Base-by-base conservation (phyloP, 2,329 filamentous ascomycete species). In the Fusarium burgessii region DNA sequence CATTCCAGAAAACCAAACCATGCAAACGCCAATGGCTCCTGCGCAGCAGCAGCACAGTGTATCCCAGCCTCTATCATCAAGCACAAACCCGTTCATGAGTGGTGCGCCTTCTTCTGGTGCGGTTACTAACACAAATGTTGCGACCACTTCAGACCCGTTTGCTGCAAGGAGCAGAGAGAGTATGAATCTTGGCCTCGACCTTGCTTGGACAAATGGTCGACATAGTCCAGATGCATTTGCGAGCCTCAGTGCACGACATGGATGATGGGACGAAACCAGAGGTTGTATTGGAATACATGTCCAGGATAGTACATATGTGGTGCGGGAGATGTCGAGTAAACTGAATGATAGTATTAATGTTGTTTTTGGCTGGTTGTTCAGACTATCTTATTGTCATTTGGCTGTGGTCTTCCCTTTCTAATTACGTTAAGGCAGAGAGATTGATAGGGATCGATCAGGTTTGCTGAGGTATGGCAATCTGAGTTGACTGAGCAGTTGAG, bases 151-250 rank as follows among this genome's bases (percentile, higher is more conserved):
- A 84, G 89, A 35, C 85, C 89, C 76, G 73, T 86, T 75, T 77
- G 76, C 68, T 76, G 76, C 75, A 62, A 70, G 67, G 66, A 94
- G 91, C 75, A 87, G 92, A 51, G 92, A 94, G 77, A 94, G 92
- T 78, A 88, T 93, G 78, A 88, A 85, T 59, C 85, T 90, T 71
- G 87, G 92, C 42, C 84, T 89, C 79, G 88, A 89, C 60, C 87
- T 90, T 84, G 86, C 88, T 47, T 90, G 88, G 88, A 85, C 85
- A 74, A 91, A 90, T 74, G 92, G 92, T 13, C 84, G 92, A 43
- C 92, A 94, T 77, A 94, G 92, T 74, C 92, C 92, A 6, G 92
- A 95, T 80, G 92, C 92, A 17, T 95, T 94, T 84, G 89, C 92
- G 5, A 92, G 91, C 54, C 82, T 95, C 70, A 93, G 91, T 75